Base-by-base conservation (phyloP, 2,329 filamentous ascomycete genomes). In the Neoarthrinium moseri region DNA sequence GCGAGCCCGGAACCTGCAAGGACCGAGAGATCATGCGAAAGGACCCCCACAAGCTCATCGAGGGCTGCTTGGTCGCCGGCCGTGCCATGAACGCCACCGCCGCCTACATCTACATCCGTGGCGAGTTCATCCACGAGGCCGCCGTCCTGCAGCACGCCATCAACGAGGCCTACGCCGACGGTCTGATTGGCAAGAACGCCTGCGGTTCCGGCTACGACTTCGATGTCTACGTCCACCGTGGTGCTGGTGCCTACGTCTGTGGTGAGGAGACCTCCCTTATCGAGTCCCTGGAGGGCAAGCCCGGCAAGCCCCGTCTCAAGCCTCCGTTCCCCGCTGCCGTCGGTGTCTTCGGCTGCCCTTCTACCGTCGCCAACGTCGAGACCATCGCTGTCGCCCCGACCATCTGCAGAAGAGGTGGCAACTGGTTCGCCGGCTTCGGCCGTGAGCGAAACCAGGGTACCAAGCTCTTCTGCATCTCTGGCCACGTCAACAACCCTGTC, bases 11-110 rank as follows among this genome's bases (percentile, higher is more conserved):
- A 69, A 99, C 94, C 44, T 99, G 94, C 85, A 99, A 99, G 77
- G 94, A 99, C 71, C 87, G 94, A 65, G 94, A 99, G 72, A 99
- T 99, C 59, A 99, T 99, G 94, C 91, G 94, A 73, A 99, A 99
- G 76, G 94, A 99, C 69, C 94, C 94, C 52, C 94, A 99, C 79
- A 99, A 99, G 81, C 87, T 99, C 55, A 78, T 99, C 64, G 94
- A 99, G 75, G 94, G 94, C 66, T 99, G 94, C 71, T 78, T 99
- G 54, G 87, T 99, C 39, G 91, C 94, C 56, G 94, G 94, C 43
- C 87, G 94, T 65, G 91, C 94, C 65, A 99, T 99, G 94, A 99
- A 99, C 75, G 94, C 91, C 64, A 94, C 89, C 38, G 94, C 94
- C 49, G 94, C 94, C 57, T 99, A 99, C 75, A 99, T 99, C 68